Conservation (phyloP, 2,329 filamentous ascomycete genomes). For the Scytalidium lignicola region DNA sequence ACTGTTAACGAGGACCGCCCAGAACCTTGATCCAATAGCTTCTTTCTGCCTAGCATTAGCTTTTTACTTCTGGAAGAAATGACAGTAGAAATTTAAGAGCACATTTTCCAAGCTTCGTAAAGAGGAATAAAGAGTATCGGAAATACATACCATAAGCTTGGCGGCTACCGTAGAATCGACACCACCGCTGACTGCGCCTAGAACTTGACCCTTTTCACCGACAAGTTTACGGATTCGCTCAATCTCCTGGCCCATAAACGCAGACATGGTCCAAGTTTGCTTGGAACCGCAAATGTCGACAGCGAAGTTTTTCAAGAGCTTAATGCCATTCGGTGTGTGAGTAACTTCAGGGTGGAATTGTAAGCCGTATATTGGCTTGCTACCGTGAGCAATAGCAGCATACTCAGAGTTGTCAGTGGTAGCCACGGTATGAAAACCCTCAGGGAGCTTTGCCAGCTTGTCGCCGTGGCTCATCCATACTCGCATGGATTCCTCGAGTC, state of each 20-base stretch:
- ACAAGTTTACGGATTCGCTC: conserved; percentile 74
- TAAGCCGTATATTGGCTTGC: conserved; percentile 67
- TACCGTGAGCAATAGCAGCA: conserved; percentile 71
- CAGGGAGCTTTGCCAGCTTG: conserved; percentile 71
- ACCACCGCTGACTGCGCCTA: conserved; percentile 75
- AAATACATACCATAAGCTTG: conserved; percentile 56
- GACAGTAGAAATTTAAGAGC: conserved; percentile 29
- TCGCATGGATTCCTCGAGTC: conserved; percentile 63
- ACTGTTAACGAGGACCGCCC: conserved; percentile 78
- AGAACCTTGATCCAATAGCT: conserved; percentile 76
- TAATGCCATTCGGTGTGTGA: conserved; percentile 63
- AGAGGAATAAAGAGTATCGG: conserved; percentile 32
- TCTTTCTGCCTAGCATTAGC: conserved; percentile 37
- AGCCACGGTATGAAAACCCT: conserved; percentile 68
- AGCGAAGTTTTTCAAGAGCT: conserved; percentile 77
- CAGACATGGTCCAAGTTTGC: conserved; percentile 78
- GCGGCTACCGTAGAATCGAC: conserved; percentile 88
- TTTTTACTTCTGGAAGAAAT: conserved; percentile 2
- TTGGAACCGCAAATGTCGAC: conserved; percentile 74
- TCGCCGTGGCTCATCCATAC: conserved; percentile 88
- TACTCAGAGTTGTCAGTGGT: conserved; percentile 71
- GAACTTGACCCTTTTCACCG: conserved; percentile 73
- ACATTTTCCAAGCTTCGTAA: conserved; percentile 71
- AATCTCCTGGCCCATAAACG: conserved; percentile 79
- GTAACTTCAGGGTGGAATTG: conserved; percentile 89